These are phyloP conservation scores for Bidens hawaiensis DNA, from an alignment of 140 eudicot genomes.

Conservation along the genomic window DNA sequence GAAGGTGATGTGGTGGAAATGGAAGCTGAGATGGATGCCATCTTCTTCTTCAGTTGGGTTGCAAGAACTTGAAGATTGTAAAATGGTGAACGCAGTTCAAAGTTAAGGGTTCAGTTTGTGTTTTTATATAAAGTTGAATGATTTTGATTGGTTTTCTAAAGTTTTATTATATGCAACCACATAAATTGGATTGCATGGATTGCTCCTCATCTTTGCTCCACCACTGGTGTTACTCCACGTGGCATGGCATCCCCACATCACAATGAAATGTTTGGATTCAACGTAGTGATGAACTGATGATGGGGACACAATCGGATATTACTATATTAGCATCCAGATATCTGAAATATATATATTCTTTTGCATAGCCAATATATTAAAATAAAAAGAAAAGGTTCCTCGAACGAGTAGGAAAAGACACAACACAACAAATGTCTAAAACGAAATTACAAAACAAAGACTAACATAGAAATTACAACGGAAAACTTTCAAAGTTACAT, in stretches of 20 bases:
- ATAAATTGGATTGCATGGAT: slow-evolving; percentile 49
- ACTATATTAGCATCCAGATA: too few species aligned
- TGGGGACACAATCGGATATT: too few species aligned
- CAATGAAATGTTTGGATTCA: slow-evolving; percentile 22
- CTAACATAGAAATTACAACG: too few species aligned
- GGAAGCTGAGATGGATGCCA: slow-evolving; percentile 46
- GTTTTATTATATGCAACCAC: too few species aligned
- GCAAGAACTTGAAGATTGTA: slow-evolving; percentile 16
- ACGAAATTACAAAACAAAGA: too few species aligned
- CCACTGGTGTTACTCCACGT: slow-evolving; percentile 65
- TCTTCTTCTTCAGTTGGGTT: slow-evolving; percentile 17
- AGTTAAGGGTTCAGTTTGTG: slow-evolving; percentile 24
- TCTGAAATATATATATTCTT: too few species aligned
- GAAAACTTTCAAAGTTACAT: too few species aligned
- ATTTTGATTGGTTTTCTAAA: slow-evolving; percentile 26
- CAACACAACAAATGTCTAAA: too few species aligned
- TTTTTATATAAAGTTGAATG: slow-evolving; percentile 25
- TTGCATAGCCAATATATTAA: too few species aligned
- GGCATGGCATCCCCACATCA: slow-evolving; percentile 32
- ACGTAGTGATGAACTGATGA: too few species aligned
- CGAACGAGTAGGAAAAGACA: too few species aligned
- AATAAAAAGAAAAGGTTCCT: too few species aligned
- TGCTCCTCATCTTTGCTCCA: slow-evolving; percentile 38
- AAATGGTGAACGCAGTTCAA: slow-evolving; percentile 7
- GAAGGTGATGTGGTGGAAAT: slow-evolving; percentile 32